These are phyloP conservation scores for Hygrophorus russula DNA, from an alignment of 768 basidiomycete genomes.

Conservation along the genomic window DNA sequence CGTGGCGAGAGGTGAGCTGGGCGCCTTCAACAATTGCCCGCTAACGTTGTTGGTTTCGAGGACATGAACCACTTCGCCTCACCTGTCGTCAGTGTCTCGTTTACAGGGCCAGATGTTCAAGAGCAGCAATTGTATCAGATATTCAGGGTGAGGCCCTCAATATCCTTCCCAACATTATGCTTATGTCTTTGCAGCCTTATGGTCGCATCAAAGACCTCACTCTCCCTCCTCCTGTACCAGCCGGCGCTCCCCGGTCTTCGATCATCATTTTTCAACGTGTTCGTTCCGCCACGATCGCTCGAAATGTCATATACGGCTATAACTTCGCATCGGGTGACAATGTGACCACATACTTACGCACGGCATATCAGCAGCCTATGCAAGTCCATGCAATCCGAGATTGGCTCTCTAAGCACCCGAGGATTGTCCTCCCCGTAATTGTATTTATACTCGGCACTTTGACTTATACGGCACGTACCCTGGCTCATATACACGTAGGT, in stretches of 20 bases:
- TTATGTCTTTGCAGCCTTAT: slow-evolving; percentile 45
- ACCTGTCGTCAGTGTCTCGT: slow-evolving; percentile 59
- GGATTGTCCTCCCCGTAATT: slow-evolving; percentile 67
- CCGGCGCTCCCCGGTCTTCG: slow-evolving; percentile 57
- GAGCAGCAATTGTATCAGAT: slow-evolving; percentile 73
- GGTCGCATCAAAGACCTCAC: slow-evolving; percentile 66
- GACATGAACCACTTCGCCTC: slow-evolving; percentile 82
- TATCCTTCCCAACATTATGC: not conserved
- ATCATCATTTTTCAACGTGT: slow-evolving; percentile 51
- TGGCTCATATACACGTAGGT: not conserved
- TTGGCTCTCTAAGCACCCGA: slow-evolving; percentile 83
- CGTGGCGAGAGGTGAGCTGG: slow-evolving; percentile 65
- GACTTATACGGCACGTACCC: slow-evolving; percentile 54
- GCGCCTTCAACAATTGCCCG: not conserved
- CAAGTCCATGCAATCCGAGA: slow-evolving; percentile 56
- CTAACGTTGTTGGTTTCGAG: not conserved
- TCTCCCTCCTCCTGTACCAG: slow-evolving; percentile 46
- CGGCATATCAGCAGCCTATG: slow-evolving; percentile 52
- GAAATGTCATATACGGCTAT: slow-evolving; percentile 69
- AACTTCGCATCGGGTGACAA: slow-evolving; percentile 13
- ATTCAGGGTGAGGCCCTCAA: slow-evolving; percentile 46
- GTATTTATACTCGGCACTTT: slow-evolving; percentile 85
- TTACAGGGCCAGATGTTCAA: slow-evolving; percentile 80
- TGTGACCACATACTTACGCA: slow-evolving; percentile 23
- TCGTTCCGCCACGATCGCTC: slow-evolving; percentile 68